These are phyloP conservation scores for Penicillium italicum DNA, from an alignment of 2,329 filamentous ascomycete genomes.

Conservation along the genomic window DNA sequence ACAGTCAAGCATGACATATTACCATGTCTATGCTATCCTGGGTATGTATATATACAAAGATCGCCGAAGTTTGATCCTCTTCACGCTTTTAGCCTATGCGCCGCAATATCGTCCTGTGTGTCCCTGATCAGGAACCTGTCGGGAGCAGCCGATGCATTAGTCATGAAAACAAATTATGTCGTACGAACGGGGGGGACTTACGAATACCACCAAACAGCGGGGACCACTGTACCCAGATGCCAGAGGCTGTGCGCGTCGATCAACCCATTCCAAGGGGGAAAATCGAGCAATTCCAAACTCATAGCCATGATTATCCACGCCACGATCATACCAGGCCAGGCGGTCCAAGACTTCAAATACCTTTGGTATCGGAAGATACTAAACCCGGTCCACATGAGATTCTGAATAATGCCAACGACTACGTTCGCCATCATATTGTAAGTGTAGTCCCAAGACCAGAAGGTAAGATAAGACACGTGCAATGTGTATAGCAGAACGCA, in stretches of 20 bases:
- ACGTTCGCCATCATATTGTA: conserved; percentile 99
- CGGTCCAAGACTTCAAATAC: conserved; percentile 71
- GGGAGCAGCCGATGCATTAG: conserved; percentile 13
- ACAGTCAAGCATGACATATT: background rate
- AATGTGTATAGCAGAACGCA: conserved; percentile 68
- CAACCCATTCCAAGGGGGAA: conserved; percentile 75
- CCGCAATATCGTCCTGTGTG: conserved; percentile 74
- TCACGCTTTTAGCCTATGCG: conserved; percentile 67
- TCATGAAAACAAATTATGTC: conserved; percentile 1
- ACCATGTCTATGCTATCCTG: background rate
- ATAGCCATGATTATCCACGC: conserved; percentile 89
- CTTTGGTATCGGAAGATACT: conserved; percentile 70
- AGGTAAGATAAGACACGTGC: conserved; percentile 80
- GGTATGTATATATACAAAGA: background rate
- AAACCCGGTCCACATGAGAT: conserved; percentile 81
- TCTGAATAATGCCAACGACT: conserved; percentile 71
- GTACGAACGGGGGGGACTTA: conserved; percentile 51
- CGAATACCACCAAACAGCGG: conserved; percentile 91
- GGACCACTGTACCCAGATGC: conserved; percentile 89
- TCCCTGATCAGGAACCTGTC: conserved; percentile 81
- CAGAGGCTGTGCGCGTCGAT: conserved; percentile 93
- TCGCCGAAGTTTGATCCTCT: background rate
- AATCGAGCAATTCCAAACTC: conserved; percentile 94
- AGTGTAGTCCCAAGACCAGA: conserved; percentile 87
- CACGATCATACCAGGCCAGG: conserved; percentile 86